Evolutionary conservation across 768 basidiomycete species (phyloP), one percentile per base, ranked within the genome.

Genomic region (Leccinum fibrillosum): DNA sequence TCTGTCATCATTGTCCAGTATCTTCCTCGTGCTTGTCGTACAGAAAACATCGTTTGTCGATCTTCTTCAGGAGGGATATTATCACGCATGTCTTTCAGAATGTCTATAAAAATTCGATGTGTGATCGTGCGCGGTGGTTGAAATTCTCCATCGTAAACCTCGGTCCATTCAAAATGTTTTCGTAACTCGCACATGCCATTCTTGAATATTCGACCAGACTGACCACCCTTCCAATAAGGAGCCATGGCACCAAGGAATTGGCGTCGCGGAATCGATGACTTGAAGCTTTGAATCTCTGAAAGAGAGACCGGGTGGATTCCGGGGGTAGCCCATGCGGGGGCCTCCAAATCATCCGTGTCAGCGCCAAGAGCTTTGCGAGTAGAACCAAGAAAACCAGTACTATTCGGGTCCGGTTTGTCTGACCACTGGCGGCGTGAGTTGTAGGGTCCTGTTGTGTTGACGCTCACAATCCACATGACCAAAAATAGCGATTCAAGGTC

Each of bases 101-200:
- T 48, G 2, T 17, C 0, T 2, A 48, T 23, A 5, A 48, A 48
- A 0, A 0, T 49, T 28, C 0, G 1, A 10, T 49, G 48, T 1
- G 48, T 49, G 25, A 26, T 49, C 12, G 21, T 15, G 4, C 15
- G 25, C 2, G 23, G 21, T 49, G 23, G 13, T 28, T 49, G 17
- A 9, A 48, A 44, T 0, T 19, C 3, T 44, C 2, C 0, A 44
- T 44, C 5, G 7, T 15, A 15, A 2, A 47, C 45, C 13, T 48
- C 45, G 19, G 21, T 45, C 21, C 44, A 45, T 21, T 15, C 7
- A 15, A 25, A 25, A 4, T 25, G 5, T 3, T 47, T 0, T 2
- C 47, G 23, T 23, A 48, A 8, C 47, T 25, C 0, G 13, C 23
- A 0, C 19, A 48, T 23, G 7, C 47, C 47, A 3, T 15, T 25